Evolutionary conservation across 1,284 basidiomycete species (phyloP).

Genomic region (Vanrija pseudolonga): DNA sequence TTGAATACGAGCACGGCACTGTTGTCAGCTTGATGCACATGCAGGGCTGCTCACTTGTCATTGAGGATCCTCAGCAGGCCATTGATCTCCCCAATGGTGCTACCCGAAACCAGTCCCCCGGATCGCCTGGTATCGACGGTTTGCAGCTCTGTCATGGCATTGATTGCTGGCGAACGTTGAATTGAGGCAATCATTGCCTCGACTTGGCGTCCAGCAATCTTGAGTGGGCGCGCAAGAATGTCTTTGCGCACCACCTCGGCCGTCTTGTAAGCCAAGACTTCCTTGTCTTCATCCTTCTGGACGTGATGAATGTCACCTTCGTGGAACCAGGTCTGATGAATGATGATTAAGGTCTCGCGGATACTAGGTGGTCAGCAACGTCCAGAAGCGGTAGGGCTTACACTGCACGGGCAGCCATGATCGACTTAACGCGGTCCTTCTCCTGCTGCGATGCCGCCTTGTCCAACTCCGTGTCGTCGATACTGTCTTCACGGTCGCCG

Average conservation of each 20-base stretch:
- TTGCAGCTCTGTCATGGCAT: conserved; percentile 25
- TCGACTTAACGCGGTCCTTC: conserved; percentile 12
- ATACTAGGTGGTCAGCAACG: conserved; percentile 17
- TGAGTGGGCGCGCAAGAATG: conserved; percentile 34
- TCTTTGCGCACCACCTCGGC: conserved; percentile 39
- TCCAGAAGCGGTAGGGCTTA: neutral
- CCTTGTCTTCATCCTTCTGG: conserved; percentile 28
- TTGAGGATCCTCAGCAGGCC: conserved; percentile 40
- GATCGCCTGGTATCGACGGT: conserved; percentile 13
- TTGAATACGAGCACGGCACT: conserved; percentile 39
- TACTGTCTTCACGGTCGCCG: conserved; percentile 22
- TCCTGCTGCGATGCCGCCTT: conserved; percentile 30
- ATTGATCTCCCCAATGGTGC: conserved; percentile 24
- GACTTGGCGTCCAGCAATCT: conserved; percentile 23
- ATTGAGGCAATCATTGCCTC: conserved; percentile 13
- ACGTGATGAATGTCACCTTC: conserved; percentile 41
- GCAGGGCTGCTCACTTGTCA: conserved; percentile 32
- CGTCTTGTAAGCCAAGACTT: conserved; percentile 10
- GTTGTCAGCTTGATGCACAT: neutral
- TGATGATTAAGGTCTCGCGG: conserved; percentile 32
- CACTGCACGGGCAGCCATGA: conserved; percentile 11
- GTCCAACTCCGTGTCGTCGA: conserved; percentile 18
- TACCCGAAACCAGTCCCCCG: conserved; percentile 25
- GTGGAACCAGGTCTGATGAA: conserved; percentile 41
- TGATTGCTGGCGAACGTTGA: conserved; percentile 8